Evolutionary conservation across 1,139 yeast species (phyloP).

Genomic region (Geotrichum europaeum): DNA sequence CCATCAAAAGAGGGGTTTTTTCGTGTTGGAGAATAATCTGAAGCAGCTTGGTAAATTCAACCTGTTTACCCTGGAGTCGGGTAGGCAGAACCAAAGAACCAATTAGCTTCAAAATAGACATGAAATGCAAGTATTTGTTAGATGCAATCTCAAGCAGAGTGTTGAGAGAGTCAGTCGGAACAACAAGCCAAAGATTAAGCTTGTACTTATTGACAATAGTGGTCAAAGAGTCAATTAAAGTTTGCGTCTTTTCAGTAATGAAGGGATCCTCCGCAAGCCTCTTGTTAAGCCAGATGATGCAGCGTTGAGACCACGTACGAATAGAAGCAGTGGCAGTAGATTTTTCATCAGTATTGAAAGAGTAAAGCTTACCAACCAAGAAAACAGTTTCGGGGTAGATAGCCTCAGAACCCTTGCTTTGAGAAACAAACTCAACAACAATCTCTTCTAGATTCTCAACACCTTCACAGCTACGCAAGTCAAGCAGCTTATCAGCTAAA

Average conservation of each 20-base stretch:
- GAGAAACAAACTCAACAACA: conserved; percentile 10
- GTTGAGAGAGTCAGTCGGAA: conserved; percentile 48
- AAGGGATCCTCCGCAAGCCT: conserved; percentile 24
- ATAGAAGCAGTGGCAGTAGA: conserved; percentile 10
- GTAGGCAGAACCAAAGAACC: conserved; percentile 39
- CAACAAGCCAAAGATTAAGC: conserved; percentile 41
- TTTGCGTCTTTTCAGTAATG: conserved; percentile 16
- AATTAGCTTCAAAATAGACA: conserved; percentile 42
- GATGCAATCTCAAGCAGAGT: conserved; percentile 65
- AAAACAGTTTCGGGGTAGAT: conserved; percentile 12
- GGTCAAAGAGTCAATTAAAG: conserved; percentile 4
- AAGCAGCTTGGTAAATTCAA: conserved; percentile 51
- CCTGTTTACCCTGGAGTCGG: conserved; percentile 17
- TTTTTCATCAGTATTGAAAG: not conserved
- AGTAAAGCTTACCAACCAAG: conserved; percentile 11
- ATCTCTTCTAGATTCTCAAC: not conserved
- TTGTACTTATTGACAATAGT: conserved; percentile 11
- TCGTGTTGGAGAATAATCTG: conserved; percentile 59
- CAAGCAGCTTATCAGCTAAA: conserved; percentile 9
- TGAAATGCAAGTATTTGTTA: conserved; percentile 44
- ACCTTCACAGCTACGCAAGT: not conserved
- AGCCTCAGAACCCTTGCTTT: conserved; percentile 13
- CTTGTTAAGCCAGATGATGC: conserved; percentile 28
- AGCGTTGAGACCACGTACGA: conserved; percentile 21
- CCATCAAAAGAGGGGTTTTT: conserved; percentile 11